These are phyloP conservation scores for Mortierella antarctica DNA, from an alignment of 192 early-diverging fungal species.

Conservation along the genomic window DNA sequence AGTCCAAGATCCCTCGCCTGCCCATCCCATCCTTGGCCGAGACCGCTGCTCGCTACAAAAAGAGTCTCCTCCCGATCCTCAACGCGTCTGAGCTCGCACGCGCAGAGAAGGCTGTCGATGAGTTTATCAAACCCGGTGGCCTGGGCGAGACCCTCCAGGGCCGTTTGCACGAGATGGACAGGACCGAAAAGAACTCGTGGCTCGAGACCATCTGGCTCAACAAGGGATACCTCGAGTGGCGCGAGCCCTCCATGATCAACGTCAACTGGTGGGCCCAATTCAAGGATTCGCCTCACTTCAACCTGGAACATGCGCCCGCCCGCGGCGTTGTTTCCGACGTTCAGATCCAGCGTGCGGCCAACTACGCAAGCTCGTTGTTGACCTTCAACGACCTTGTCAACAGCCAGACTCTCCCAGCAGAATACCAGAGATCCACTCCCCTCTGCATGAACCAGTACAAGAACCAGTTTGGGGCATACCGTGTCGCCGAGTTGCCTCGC, in stretches of 20 bases:
- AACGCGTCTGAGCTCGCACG: slow-evolving; percentile 63
- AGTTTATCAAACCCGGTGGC: slow-evolving; percentile 75
- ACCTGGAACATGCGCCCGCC: slow-evolving; percentile 49
- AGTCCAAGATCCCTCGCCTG: slow-evolving; percentile 78
- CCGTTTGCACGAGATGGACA: slow-evolving; percentile 77
- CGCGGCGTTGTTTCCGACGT: slow-evolving; percentile 70
- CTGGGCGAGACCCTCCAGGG: slow-evolving; percentile 81
- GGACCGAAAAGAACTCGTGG: slow-evolving; percentile 82
- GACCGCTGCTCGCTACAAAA: slow-evolving; percentile 84
- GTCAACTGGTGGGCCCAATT: slow-evolving; percentile 90
- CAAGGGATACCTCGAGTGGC: slow-evolving; percentile 87
- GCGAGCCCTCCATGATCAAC: slow-evolving; percentile 86
- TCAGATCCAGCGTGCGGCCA: slow-evolving; percentile 86
- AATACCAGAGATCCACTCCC: slow-evolving; percentile 73
- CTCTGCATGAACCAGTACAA: slow-evolving; percentile 97
- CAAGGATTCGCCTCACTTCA: slow-evolving; percentile 65
- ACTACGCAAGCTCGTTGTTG: slow-evolving; percentile 73
- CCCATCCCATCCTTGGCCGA: slow-evolving; percentile 87
- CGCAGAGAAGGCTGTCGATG: slow-evolving; percentile 73
- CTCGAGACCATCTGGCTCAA: slow-evolving; percentile 88
- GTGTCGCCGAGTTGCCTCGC: slow-evolving; percentile 73
- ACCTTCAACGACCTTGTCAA: slow-evolving; percentile 83
- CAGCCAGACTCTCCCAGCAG: slow-evolving; percentile 70
- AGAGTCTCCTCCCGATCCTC: slow-evolving; percentile 75
- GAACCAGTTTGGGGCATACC: slow-evolving; percentile 83